Base-by-base conservation (phyloP, 1,139 yeast species). In the Saccharomyces hybrid region DNA sequence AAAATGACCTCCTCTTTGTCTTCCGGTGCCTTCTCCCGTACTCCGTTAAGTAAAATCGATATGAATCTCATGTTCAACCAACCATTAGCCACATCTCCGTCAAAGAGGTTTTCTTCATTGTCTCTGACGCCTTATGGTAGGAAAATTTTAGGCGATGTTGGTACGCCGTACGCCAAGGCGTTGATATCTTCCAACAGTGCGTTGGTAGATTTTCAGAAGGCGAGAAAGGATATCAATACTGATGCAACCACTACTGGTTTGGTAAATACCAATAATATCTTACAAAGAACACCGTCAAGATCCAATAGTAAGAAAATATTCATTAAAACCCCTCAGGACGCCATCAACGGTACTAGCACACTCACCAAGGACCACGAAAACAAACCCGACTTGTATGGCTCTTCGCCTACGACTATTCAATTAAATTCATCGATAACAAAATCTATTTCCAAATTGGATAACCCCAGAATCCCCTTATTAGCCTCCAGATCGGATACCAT, bases 361-460 rank as follows among this genome's bases (percentile, higher is more conserved):
- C 49, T 16, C 23, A 25, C 32, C 25, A 25, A 50, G n/a, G 56
- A 54, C 42, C 51, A 51, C 16, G 57, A 56, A 20, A 62, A 57
- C 9, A 50, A 54, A 16, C 53, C 49, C 4, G 61, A 60, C 42
- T 55, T 61, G 1, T 66, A 63, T 54, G 70, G 70, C 4, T 68
- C 71, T 13, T 68, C 71, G 2, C 71, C 71, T 11, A 68, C 71
- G 1, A 68, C 71, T 9, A 66, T 68, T 46, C 71, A 67, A 56
- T 58, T 68, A 31, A 63, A 67, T 54, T 68, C 71, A 2, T 66
- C 70, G 0, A 68, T 65, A 11, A 65, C 69, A 2, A 67, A 67
- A 53, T 66, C 70, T 4, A 55, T 61, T 5, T 58, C 58, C 14
- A 61, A 59, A 49, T 27, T 61, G 34, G 58, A 60, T 49, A 52